These are phyloP conservation scores for Heliamphora pulchella DNA, from an alignment of 179 eudicot species.

Conservation along the genomic window DNA sequence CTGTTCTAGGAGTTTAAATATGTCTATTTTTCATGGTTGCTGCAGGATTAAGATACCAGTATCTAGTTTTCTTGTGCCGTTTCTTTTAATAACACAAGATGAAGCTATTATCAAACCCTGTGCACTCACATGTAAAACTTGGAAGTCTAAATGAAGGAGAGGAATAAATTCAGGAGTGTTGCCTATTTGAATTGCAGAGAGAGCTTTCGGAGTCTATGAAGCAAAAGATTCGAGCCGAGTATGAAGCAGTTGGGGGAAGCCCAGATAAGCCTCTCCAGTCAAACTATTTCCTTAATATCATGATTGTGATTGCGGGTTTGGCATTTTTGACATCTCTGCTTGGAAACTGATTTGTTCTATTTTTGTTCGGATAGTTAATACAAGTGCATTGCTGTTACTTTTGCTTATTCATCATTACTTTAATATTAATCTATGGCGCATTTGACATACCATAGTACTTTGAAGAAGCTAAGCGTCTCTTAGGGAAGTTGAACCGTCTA, in stretches of 20 bases:
- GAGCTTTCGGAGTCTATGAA: conserved; percentile 82
- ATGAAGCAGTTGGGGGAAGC: conserved; percentile 33
- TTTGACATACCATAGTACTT: too few species aligned
- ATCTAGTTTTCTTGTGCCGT: conserved; percentile 44
- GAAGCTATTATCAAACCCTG: conserved; percentile 38
- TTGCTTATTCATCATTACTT: too few species aligned
- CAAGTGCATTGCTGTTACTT: too few species aligned
- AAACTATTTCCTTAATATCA: conserved; percentile 31
- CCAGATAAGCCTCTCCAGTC: conserved; percentile 32
- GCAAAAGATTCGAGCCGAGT: conserved; percentile 87
- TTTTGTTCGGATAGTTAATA: not conserved
- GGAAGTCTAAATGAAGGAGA: conserved; percentile 36
- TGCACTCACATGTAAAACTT: conserved; percentile 40
- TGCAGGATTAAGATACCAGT: conserved; percentile 73
- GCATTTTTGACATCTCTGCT: conserved; percentile 74
- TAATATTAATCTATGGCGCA: too few species aligned
- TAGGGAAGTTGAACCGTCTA: too few species aligned
- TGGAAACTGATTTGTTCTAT: conserved; percentile 33
- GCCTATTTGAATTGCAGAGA: conserved; percentile 69
- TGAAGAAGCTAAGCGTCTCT: too few species aligned
- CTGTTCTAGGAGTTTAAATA: conserved; percentile 18
- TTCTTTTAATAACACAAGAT: conserved; percentile 42
- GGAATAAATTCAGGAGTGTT: conserved; percentile 44
- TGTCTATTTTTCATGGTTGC: conserved; percentile 44
- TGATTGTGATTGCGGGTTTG: conserved; percentile 35